A percentile compares a stretch with the other conserved stretches of the same genome.
These are phyloP conservation scores for Omphalea diandra DNA, from an alignment of 441 rosid genomes.

Conservation along the genomic window DNA sequence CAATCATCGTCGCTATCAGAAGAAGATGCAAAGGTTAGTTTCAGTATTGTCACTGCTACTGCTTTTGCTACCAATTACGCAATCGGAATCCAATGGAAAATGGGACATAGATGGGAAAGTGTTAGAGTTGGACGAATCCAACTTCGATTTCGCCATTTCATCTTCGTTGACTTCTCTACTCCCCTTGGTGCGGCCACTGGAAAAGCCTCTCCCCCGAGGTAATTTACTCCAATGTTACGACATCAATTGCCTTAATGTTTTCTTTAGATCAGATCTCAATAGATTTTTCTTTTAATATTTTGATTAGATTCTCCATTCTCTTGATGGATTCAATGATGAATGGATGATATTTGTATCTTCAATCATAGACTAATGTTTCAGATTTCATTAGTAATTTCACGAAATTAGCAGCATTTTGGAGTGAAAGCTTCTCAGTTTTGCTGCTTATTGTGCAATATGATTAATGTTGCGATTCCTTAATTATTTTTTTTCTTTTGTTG, in stretches of 20 bases:
- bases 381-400: too few relatives aligned
- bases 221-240: too few relatives aligned
- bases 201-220: conserved; percentile 88
- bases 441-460: not conserved
- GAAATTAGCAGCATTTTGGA: too few relatives aligned
- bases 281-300: too few relatives aligned
- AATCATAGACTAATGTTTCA: too few relatives aligned
- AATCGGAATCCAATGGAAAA: conserved; percentile 4
- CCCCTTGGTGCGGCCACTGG: conserved; percentile 99
- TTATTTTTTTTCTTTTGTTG: conserved; percentile 13
- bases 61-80: not conserved
- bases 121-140: conserved; percentile 76
- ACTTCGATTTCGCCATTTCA: conserved; percentile 65
- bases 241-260: too few relatives aligned
- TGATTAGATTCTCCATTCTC: not conserved
- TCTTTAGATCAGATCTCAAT: too few relatives aligned
- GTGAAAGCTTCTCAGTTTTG: too few relatives aligned
- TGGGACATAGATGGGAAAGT: conserved; percentile 59
- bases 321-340: too few relatives aligned
- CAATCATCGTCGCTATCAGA: too few relatives aligned
- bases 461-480: not conserved
- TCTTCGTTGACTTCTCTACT: conserved; percentile 88
- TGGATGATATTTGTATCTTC: too few relatives aligned
- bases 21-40: not conserved
- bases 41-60: not conserved